Evolutionary conservation across 305 asterid genomes (phyloP).

Genomic region (Galium porrigens): DNA sequence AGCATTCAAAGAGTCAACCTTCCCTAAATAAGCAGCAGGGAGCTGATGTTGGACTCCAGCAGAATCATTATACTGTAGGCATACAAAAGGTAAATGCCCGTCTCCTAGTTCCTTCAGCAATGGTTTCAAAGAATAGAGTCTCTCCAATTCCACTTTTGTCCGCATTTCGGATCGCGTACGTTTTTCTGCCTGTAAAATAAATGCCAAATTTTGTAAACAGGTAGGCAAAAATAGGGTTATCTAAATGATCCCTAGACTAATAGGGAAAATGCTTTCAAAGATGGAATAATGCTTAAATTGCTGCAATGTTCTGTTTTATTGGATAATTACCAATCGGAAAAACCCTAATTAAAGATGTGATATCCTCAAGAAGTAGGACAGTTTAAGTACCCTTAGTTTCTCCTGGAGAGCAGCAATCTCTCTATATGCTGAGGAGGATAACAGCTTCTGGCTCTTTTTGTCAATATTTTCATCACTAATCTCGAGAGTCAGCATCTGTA

Average conservation of each 20-base stretch:
- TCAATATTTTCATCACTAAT: constrained; percentile 85
- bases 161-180: constrained; percentile 57
- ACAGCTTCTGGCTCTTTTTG: constrained; percentile 47
- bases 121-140: constrained; percentile 58
- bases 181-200: constrained; percentile 50
- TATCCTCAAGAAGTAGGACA: constrained; percentile 15
- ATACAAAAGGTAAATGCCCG: constrained; percentile 68
- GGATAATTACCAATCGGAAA: not conserved
- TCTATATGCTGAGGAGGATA: constrained; percentile 53
- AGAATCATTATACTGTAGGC: constrained; percentile 57
- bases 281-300: not conserved
- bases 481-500: constrained; percentile 56
- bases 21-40: constrained; percentile 86
- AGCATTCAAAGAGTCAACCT: constrained; percentile 57
- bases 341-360: constrained; percentile 10
- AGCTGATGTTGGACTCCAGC: constrained; percentile 64
- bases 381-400: constrained; percentile 54
- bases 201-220: constrained; percentile 1
- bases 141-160: constrained; percentile 71
- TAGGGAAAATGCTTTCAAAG: constrained; percentile 6
- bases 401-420: constrained; percentile 82
- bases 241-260: not conserved
- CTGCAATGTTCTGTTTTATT: not conserved
- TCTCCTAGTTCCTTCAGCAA: constrained; percentile 59
- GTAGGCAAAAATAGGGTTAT: not conserved